These are phyloP conservation scores for Hyphopichia buzzinii DNA, from an alignment of 1,139 yeast species.

Conservation along the genomic window DNA sequence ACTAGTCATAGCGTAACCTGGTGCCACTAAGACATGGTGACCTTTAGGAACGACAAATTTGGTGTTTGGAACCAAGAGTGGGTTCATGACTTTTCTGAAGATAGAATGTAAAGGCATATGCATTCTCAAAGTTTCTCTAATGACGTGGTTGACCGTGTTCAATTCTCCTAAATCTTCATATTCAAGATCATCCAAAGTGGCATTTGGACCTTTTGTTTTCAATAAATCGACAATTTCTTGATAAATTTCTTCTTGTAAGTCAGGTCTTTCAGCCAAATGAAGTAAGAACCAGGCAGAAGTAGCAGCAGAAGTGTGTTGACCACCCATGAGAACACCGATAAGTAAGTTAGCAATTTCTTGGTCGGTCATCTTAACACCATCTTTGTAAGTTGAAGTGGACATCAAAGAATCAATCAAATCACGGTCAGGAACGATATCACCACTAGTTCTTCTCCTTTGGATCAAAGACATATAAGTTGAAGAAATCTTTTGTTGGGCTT, in stretches of 20 bases:
- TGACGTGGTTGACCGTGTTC: constrained; percentile 76
- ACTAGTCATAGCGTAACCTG: constrained; percentile 83
- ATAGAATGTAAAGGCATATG: constrained; percentile 96
- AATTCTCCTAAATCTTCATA: constrained; percentile 82
- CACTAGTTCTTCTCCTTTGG: constrained; percentile 64
- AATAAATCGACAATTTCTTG: constrained; percentile 68
- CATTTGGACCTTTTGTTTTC: constrained; percentile 47
- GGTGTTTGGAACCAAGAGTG: constrained; percentile 78
- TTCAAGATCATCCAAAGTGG: constrained; percentile 48
- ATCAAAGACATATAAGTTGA: constrained; percentile 78
- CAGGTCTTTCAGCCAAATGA: constrained; percentile 84
- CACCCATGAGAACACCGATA: constrained; percentile 98
- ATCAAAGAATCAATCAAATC: constrained; percentile 89
- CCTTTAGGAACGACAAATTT: constrained; percentile 83
- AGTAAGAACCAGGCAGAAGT: constrained; percentile 94
- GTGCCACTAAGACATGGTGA: constrained; percentile 86
- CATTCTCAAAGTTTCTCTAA: constrained; percentile 91
- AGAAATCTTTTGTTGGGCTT: constrained; percentile 81
- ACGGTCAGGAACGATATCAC: constrained; percentile 72
- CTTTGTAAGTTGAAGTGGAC: constrained; percentile 82
- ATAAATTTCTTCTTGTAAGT: constrained; percentile 75
- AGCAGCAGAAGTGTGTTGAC: constrained; percentile 97
- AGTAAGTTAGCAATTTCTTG: constrained; percentile 89
- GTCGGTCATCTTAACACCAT: constrained; percentile 92
- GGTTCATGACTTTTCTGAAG: constrained; percentile 83